These are phyloP conservation scores for Suhomyces yuchorum DNA, from an alignment of 1,139 yeast genomes.

Conservation along the genomic window DNA sequence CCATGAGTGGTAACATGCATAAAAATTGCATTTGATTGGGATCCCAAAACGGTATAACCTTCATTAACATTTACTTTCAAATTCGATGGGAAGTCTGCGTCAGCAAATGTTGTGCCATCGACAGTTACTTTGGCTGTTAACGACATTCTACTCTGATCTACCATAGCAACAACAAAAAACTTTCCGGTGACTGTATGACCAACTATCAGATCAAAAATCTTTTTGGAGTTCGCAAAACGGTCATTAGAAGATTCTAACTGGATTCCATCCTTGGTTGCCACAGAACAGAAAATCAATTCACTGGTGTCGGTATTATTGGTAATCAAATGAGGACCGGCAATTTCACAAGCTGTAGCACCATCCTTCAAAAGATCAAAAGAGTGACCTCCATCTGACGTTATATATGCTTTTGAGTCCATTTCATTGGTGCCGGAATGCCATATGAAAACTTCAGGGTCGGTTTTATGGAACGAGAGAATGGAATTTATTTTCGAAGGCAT, in stretches of 20 bases:
- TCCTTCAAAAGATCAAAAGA: slow-evolving; percentile 56
- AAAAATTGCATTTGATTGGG: slow-evolving; percentile 73
- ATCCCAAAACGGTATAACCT: slow-evolving; percentile 83
- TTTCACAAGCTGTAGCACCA: slow-evolving; percentile 64
- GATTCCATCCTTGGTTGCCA: slow-evolving; percentile 29
- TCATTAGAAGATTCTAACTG: slow-evolving; percentile 55
- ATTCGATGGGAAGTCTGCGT: slow-evolving; percentile 76
- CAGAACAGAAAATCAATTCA: slow-evolving; percentile 66
- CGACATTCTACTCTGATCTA: slow-evolving; percentile 40
- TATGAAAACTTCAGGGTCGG: slow-evolving; percentile 58
- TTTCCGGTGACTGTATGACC: slow-evolving; percentile 70
- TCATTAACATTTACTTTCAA: slow-evolving; percentile 63
- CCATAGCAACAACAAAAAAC: slow-evolving; percentile 70
- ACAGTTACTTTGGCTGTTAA: slow-evolving; percentile 73
- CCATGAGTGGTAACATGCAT: slow-evolving; percentile 76
- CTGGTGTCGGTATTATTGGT: slow-evolving; percentile 36
- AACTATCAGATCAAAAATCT: slow-evolving; percentile 52
- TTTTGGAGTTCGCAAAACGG: slow-evolving; percentile 44
- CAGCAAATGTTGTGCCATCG: slow-evolving; percentile 81
- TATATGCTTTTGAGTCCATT: slow-evolving; percentile 49
- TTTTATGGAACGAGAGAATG: slow-evolving; percentile 59
- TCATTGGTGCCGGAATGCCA: slow-evolving; percentile 60
- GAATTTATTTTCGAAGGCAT: slow-evolving; percentile 32
- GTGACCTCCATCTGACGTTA: slow-evolving; percentile 66
- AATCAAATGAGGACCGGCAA: slow-evolving; percentile 56